phyloP scores from a whole-genome alignment of 805 yeast genomes.

The Blastobotrys parvus region DNA sequence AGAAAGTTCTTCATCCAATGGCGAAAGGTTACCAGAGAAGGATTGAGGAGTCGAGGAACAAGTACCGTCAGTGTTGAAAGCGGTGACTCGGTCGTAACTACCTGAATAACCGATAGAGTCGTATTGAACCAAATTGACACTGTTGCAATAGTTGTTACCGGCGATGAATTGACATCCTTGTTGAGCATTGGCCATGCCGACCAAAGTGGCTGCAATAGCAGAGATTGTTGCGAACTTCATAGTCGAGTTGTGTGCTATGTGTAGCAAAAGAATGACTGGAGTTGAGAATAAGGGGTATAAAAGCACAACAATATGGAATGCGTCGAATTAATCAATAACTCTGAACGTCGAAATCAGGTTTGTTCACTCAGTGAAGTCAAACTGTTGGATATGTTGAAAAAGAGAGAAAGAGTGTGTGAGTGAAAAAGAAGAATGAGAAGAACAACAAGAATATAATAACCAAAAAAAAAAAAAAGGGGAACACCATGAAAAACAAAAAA shows the following conservation, averaged over 20 bases:
- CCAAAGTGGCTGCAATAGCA: constrained; percentile 1
- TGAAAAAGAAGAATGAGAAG: background rate
- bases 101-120: constrained; percentile 78
- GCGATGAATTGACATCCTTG: constrained; percentile 21
- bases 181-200: background rate
- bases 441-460: background rate
- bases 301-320: background rate
- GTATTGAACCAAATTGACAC: constrained; percentile 60
- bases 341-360: too few species aligned
- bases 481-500: too few species aligned
- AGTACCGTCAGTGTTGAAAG: constrained; percentile 63
- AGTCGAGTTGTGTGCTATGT: background rate
- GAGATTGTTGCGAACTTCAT: constrained; percentile 8
- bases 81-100: constrained; percentile 67
- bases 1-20: constrained; percentile 79
- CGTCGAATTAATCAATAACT: too few species aligned
- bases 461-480: background rate
- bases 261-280: constrained; percentile 4
- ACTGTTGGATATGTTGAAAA: too few species aligned
- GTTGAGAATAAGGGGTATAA: background rate
- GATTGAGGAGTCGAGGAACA: constrained; percentile 49
- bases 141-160: constrained; percentile 81
- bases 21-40: constrained; percentile 68
- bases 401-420: background rate
- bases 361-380: too few species aligned